Percentiles rank a stretch among this genome's conserved stretches.
These are phyloP conservation scores for Wickerhamiella azyma DNA, from an alignment of 805 yeast genomes.

Conservation along the genomic window DNA sequence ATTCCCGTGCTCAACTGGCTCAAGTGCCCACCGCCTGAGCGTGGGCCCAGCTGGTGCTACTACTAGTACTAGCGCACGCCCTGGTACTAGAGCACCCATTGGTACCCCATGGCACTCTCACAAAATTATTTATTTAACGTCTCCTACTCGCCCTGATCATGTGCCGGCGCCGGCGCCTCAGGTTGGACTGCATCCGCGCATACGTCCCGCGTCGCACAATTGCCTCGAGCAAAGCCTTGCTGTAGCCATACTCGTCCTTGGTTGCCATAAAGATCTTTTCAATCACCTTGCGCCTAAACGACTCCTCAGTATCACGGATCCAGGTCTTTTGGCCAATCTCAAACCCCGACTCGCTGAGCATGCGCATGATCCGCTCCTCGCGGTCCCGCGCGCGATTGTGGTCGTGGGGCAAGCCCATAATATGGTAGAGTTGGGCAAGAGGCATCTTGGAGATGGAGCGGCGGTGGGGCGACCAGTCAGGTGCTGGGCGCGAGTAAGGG, in stretches of 20 bases:
- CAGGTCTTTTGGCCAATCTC: slow-evolving; percentile 68
- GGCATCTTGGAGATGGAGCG: slow-evolving; percentile 28
- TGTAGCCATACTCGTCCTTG: slow-evolving; percentile 37
- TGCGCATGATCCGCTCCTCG: slow-evolving; percentile 27
- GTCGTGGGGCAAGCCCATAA: slow-evolving; percentile 29
- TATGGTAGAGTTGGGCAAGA: slow-evolving; percentile 25
- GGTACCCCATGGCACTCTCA: too few species aligned
- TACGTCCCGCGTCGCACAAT: slow-evolving; percentile 73
- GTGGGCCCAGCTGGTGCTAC: too few species aligned
- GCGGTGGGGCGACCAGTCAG: neutral
- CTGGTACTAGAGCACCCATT: too few species aligned
- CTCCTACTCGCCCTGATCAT: slow-evolving; percentile 1
- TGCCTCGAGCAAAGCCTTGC: slow-evolving; percentile 45
- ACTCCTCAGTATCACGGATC: slow-evolving; percentile 61
- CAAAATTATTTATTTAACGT: neutral
- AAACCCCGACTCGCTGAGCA: slow-evolving; percentile 42
- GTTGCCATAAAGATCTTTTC: slow-evolving; percentile 37
- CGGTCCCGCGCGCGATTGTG: slow-evolving; percentile 27
- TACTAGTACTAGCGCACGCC: too few species aligned
- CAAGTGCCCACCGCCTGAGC: too few species aligned
- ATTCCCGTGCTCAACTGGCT: too few species aligned
- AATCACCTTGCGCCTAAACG: slow-evolving; percentile 37
- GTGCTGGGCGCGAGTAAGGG: neutral
- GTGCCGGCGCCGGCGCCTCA: slow-evolving; percentile 15
- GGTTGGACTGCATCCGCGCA: slow-evolving; percentile 18